phyloP scores from a whole-genome alignment of 495 filamentous ascomycete genomes.

The Pyrenopolyporus hunteri region DNA sequence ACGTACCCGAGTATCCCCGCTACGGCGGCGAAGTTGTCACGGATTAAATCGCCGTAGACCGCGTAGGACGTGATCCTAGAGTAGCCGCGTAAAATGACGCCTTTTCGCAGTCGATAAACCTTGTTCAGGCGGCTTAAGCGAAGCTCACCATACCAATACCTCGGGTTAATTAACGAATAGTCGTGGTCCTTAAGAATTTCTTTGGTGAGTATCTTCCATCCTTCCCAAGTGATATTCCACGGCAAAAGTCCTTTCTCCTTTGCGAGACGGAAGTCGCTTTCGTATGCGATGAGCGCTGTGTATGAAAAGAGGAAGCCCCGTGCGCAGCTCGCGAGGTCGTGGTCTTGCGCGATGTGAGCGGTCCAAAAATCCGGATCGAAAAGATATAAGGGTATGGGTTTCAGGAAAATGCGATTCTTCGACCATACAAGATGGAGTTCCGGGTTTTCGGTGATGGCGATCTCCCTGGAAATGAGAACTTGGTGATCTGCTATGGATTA shows the following conservation, averaged over 20 bases:
- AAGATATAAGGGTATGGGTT: constrained; percentile 54
- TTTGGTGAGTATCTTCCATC: constrained; percentile 35
- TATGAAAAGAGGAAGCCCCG: constrained; percentile 55
- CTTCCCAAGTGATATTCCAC: constrained; percentile 36
- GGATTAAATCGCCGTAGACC: constrained; percentile 46
- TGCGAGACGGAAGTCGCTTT: constrained; percentile 54
- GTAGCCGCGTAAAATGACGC: constrained; percentile 41
- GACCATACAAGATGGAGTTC: constrained; percentile 54
- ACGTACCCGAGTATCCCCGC: constrained; percentile 56
- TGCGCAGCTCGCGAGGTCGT: constrained; percentile 38
- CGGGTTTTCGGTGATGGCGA: constrained; percentile 51
- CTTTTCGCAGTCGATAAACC: constrained; percentile 38
- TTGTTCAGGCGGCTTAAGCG: constrained; percentile 50
- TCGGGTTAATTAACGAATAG: constrained; percentile 43
- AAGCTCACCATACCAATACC: constrained; percentile 56
- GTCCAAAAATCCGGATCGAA: constrained; percentile 51
- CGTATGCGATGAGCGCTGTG: constrained; percentile 49
- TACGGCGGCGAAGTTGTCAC: constrained; percentile 55
- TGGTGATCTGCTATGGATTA: constrained; percentile 46
- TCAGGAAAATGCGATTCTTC: constrained; percentile 48
- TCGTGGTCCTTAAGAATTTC: constrained; percentile 35
- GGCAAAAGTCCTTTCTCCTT: constrained; percentile 47
- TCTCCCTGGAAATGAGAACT: constrained; percentile 46
- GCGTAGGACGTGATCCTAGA: constrained; percentile 35
- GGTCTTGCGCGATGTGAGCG: constrained; percentile 19